These are phyloP conservation scores for Hydrangea macrophylla DNA, from an alignment of 148 eudicot genomes.

Conservation along the genomic window DNA sequence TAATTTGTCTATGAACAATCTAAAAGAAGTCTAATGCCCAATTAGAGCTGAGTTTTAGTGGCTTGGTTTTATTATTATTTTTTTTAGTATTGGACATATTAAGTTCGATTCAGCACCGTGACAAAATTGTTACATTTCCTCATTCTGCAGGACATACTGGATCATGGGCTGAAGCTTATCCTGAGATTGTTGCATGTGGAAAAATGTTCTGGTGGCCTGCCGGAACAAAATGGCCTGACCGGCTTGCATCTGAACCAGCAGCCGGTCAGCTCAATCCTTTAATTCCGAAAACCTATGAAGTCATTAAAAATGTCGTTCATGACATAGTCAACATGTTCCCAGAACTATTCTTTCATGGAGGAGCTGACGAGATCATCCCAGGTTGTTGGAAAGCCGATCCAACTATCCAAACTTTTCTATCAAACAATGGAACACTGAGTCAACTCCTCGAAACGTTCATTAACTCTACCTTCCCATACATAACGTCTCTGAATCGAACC, in stretches of 20 bases:
- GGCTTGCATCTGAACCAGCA: constrained; percentile 86
- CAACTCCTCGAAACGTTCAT: constrained; percentile 66
- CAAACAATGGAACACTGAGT: constrained; percentile 52
- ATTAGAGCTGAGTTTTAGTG: neutral
- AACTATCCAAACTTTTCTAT: constrained; percentile 42
- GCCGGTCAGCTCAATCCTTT: constrained; percentile 92
- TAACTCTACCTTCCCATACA: constrained; percentile 59
- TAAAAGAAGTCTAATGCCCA: neutral
- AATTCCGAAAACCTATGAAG: constrained; percentile 70
- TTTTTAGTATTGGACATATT: neutral
- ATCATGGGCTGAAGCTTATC: constrained; percentile 86
- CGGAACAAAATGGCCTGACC: constrained; percentile 53
- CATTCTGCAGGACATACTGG: constrained; percentile 78
- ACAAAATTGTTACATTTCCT: constrained; percentile 6
- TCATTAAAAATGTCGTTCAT: constrained; percentile 42
- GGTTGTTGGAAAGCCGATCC: constrained; percentile 88
- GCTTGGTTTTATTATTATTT: neutral
- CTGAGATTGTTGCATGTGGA: constrained; percentile 83
- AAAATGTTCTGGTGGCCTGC: constrained; percentile 88
- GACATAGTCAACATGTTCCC: constrained; percentile 70
- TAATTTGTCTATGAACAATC: neutral
- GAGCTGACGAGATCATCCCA: constrained; percentile 73
- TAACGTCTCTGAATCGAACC: constrained; percentile 54
- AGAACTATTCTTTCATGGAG: constrained; percentile 64
- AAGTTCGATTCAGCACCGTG: neutral